Conservation (phyloP, 139 green algal genomes). For the Asterochloris erici region DNA sequence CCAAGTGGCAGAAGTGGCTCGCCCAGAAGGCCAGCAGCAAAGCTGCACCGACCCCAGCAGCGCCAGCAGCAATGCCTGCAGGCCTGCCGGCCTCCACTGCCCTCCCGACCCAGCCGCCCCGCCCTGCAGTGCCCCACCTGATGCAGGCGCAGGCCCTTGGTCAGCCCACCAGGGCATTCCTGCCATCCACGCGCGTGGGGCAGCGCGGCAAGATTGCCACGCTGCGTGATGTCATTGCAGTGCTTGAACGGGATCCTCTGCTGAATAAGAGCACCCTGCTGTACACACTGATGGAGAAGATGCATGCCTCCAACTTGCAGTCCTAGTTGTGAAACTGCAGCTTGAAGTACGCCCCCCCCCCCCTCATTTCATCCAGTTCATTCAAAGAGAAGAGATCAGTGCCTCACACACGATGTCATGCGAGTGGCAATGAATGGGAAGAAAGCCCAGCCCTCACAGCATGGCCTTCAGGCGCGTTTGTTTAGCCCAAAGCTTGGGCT, state of each 20-base stretch:
- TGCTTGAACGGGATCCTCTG: constrained; percentile 7
- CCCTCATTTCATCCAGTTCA: no score
- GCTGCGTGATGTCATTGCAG: constrained; percentile 14
- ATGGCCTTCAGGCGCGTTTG: no score
- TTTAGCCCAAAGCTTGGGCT: no score
- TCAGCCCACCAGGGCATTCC: not conserved
- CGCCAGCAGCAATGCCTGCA: not conserved
- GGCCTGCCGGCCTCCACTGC: not conserved
- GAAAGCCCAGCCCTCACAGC: no score
- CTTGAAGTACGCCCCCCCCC: no score
- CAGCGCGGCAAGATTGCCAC: not conserved
- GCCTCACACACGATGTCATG: no score
- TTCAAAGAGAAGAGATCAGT: no score
- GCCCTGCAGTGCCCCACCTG: not conserved
- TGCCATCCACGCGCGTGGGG: not conserved
- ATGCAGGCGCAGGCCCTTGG: not conserved
- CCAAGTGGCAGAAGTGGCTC: constrained; percentile 12
- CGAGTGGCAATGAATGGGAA: no score
- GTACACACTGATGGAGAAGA: not conserved
- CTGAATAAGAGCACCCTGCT: constrained; percentile 7
- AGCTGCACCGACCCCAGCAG: not conserved
- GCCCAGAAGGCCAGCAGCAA: not conserved
- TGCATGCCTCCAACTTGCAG: no score
- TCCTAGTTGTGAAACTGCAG: no score
- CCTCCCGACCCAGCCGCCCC: not conserved